Evolutionary conservation across 129 eudicot genomes (phyloP), one percentile per base, ranked within the genome.

Genomic region (Lactuca saligna): DNA sequence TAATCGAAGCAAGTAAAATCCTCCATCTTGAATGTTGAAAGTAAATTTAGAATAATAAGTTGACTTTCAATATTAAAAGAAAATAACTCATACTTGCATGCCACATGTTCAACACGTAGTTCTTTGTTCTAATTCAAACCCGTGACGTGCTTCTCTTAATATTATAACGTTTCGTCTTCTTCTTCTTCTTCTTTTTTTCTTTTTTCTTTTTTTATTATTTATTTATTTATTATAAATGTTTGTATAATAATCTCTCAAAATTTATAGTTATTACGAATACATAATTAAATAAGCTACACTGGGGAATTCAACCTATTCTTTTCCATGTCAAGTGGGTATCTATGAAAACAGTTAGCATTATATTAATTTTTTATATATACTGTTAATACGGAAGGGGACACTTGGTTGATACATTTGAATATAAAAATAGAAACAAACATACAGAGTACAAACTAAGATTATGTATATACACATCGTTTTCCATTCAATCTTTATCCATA

Each of bases 21-120:
- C 58, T 11, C 8, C 13, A 32, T 49, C 69, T 17, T 50, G 59
- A 12, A 61, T 51, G 11, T 17, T 50, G 59, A 12, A 61, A 61
- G 11, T 33, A 54, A 34, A 68, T 1, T 17, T 17, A 60, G 58
- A 53, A 14, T 54, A 63, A 63, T 51, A 73, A 63, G 70, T 73
- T 63, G 70, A 73, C 78, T 73, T 63, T 73, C 12, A 62, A 13
- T 70, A 38, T 15, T 16, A 51, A 50, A 33, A 17, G 59, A 16
- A 51, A 50, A 6, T 51, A 61, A 38, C 9, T 62, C 77, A 5
- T 20, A 53, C 14, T 63, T 37, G 78, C 17, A 50, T 73, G 70
- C 56, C 77, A 73, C 56, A 54, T 73, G 60, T 63, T 53, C 70
- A 72, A 73, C 70, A 37, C 56, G 78, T 39, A 53, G 56, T 38